Percentiles rank a stretch among this genome's conserved stretches.
phyloP scores from a whole-genome alignment of 768 basidiomycete genomes.

The Sistotremastrum suecicum region DNA sequence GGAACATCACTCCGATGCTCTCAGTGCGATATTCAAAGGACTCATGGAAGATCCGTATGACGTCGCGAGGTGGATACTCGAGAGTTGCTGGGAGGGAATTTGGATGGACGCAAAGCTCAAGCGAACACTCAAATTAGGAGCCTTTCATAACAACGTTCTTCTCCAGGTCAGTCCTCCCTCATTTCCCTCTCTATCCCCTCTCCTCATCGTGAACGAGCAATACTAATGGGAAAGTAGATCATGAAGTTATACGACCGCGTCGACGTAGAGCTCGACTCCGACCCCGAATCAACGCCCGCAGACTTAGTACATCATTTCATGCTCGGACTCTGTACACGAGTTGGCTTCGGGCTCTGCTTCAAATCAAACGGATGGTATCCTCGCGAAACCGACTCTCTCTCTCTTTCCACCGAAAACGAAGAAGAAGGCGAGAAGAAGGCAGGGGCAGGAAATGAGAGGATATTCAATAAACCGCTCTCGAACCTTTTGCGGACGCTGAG shows the following conservation, averaged over 20 bases:
- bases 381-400: constrained; percentile 38
- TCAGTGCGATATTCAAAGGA: constrained; percentile 62
- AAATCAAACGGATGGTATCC: constrained; percentile 85
- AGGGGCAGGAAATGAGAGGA: constrained; percentile 28
- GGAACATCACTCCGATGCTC: constrained; percentile 53
- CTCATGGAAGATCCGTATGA: constrained; percentile 50
- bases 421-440: constrained; percentile 20
- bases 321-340: constrained; percentile 66
- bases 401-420: constrained; percentile 17
- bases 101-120: constrained; percentile 65
- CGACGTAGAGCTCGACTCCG: constrained; percentile 27
- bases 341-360: constrained; percentile 80
- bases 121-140: constrained; percentile 50
- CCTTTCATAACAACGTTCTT: constrained; percentile 57
- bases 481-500: constrained; percentile 63
- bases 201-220: no score
- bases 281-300: constrained; percentile 46
- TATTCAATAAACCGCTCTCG: constrained; percentile 73
- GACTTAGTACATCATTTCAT: constrained; percentile 82
- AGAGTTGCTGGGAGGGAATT: constrained; percentile 61
- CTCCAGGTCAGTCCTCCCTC: constrained; percentile 34
- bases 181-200: constrained; percentile 7
- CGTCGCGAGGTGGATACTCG: constrained; percentile 49
- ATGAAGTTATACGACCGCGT: constrained; percentile 60
- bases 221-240: constrained; percentile 27